These are phyloP conservation scores for Kwoniella dendrophila DNA, from an alignment of 768 basidiomycete genomes.

Conservation along the genomic window DNA sequence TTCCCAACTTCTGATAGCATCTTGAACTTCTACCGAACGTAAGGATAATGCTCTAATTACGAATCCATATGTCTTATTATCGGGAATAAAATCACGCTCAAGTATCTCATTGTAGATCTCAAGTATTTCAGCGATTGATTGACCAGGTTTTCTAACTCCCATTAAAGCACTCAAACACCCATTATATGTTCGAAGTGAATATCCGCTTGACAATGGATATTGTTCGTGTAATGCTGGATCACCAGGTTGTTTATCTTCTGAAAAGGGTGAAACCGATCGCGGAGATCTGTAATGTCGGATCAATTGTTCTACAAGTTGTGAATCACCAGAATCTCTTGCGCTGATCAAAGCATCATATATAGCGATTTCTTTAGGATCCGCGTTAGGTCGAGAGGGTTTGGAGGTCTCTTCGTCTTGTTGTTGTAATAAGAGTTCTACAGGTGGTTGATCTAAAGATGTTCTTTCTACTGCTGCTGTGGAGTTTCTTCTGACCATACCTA, in stretches of 20 bases:
- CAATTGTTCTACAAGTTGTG: conserved; percentile 13
- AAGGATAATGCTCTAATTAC: conserved; percentile 67
- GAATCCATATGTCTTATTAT: conserved; percentile 64
- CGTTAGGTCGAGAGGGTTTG: neutral
- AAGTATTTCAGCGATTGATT: conserved; percentile 64
- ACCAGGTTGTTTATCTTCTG: conserved; percentile 11
- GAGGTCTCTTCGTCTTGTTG: neutral
- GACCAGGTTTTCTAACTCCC: conserved; percentile 56
- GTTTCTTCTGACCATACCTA: conserved; percentile 28
- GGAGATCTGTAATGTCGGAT: conserved; percentile 45
- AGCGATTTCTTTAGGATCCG: conserved; percentile 4
- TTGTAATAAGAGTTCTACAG: conserved; percentile 5
- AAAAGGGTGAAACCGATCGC: conserved; percentile 27
- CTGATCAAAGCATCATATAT: conserved; percentile 1
- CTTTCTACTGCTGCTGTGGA: conserved; percentile 23
- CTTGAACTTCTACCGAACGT: conserved; percentile 69
- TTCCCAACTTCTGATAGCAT: conserved; percentile 40
- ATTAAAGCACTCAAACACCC: conserved; percentile 64
- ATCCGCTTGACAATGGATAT: conserved; percentile 37
- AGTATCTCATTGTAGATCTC: conserved; percentile 76
- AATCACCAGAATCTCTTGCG: conserved; percentile 9
- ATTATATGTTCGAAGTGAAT: conserved; percentile 65
- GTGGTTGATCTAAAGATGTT: conserved; percentile 11
- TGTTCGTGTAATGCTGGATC: conserved; percentile 22
- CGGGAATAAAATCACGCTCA: conserved; percentile 65